These are phyloP conservation scores for Hericium rajendrae DNA, from an alignment of 768 basidiomycete genomes.

Conservation along the genomic window DNA sequence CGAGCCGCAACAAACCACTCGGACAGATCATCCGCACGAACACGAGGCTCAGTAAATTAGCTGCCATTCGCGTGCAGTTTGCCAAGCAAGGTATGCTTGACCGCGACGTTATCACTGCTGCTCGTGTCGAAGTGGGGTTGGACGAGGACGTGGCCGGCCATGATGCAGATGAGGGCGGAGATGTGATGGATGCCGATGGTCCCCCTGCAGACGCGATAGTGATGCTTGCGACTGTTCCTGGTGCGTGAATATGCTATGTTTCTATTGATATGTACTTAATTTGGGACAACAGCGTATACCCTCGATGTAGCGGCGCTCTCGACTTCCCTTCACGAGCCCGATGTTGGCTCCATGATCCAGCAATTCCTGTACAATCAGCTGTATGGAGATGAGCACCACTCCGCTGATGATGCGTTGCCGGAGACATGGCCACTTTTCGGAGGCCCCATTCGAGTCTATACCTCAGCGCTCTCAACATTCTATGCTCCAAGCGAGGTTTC, in stretches of 20 bases:
- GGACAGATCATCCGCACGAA: constrained; percentile 25
- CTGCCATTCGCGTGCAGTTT: constrained; percentile 9
- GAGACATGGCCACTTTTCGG: not conserved
- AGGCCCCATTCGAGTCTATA: not conserved
- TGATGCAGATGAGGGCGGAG: not conserved
- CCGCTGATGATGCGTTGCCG: not conserved
- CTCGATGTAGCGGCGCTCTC: no score
- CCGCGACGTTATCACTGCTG: not conserved
- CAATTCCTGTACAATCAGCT: not conserved
- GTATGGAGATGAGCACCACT: not conserved
- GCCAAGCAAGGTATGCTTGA: constrained; percentile 2
- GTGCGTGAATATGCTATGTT: no score
- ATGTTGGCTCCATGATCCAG: not conserved
- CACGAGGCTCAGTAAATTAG: constrained; percentile 20
- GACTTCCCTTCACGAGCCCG: no score
- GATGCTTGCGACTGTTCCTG: not conserved
- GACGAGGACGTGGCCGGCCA: not conserved
- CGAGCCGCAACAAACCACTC: constrained; percentile 23
- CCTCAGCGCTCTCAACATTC: not conserved
- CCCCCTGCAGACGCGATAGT: not conserved
- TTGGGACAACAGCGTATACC: no score
- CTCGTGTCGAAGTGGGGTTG: not conserved
- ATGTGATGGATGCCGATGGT: not conserved
- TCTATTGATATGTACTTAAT: no score
- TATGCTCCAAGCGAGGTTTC: constrained; percentile 3